Base-by-base conservation (phyloP, 2,329 filamentous ascomycete species). In the Venturia nashicola region DNA sequence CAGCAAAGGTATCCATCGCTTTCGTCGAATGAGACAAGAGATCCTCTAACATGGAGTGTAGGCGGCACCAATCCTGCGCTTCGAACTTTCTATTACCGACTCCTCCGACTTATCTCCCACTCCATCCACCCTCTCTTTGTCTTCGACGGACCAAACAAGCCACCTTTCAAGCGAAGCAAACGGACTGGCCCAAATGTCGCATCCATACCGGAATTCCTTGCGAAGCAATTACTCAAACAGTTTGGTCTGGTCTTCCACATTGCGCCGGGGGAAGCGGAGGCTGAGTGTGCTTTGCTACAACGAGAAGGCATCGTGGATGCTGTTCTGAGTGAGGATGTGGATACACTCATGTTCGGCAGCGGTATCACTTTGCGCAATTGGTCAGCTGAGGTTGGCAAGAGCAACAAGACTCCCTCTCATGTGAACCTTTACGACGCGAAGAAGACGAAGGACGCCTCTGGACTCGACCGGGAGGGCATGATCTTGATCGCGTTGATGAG, bases 301-400 rank as follows among this genome's bases (percentile, higher is more conserved):
- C 81, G 82, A 65, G 82, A 87, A 57, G 91, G 91, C 0, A 79
- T 96, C 9, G 92, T 96, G 0, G 94, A 99, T 74, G 93, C 90
- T 0, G 94, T 97, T 1, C 80, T 99, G 69, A 97, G 90, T 73
- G 92, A 99, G 73, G 94, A 99, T 78, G 91, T 97, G 54, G 94
- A 99, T 72, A 94, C 93, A 1, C 83, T 97, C 70, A 97, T 97
- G 93, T 97, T 97, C 76, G 94, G 94, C 1, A 94, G 91, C 67
- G 86, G 83, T 0, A 76, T 85, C 44, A 93, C 89, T 0, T 76
- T 97, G 51, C 83, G 91, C 61, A 93, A 91, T 70, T 97, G 90
- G 86, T 89, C 89, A 0, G 82, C 89, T 3, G 90, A 95, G 71
- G 81, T 80, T 14, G 81, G 79, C 55, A 62, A 43, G 59, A 65